Base-by-base conservation (phyloP, 148 eudicot genomes). In the Chenopodium album region DNA sequence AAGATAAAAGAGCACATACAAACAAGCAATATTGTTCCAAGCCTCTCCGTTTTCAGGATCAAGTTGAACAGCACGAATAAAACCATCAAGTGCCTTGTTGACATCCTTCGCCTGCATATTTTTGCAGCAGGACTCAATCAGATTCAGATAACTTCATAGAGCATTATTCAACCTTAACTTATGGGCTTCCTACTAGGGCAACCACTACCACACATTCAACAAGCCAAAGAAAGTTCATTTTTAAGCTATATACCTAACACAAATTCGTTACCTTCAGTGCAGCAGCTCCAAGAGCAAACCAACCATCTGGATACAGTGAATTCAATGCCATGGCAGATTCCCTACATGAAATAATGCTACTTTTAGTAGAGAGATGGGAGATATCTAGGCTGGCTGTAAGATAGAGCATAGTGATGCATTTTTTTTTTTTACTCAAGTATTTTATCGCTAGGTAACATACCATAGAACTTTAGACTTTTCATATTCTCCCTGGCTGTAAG, bases 201-300 rank as follows among this genome's bases (percentile, higher is more conserved):
- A 41, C 44, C 44, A 41, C 7, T 41, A 6, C 44, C 44, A 41
- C 29, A 63, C 74, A 37, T 76, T 76, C 8, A 64, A 5, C 70
- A 52, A 12, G 37, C 54, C 5, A 44, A 12, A 34, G 6, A 34
- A 44, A 41, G 14, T 59, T 2, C 26, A 19, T 28, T 47, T n/a
- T 13, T 52, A 67, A 13, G 2, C 29, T 12, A 72, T 41, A 41
- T 41, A 41, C 44, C 44, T 41, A 41, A 41, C 44, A 63, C 10
- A 44, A 76, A 46, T 29, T 76, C 8, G 9, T 17, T 82, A 93
- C 97, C 94, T 96, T 96, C 76, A 96, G 84, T 75, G 99, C 98
- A 81, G 99, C 99, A 81, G 97, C 91, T 81, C 99, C 99, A 71
- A 96, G 92, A 62, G 98, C 97, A 90, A 96, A 96, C 99, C 99